A percentile compares a stretch with the other conserved stretches of the same genome.
Evolutionary conservation across 2,329 filamentous ascomycete species (phyloP).

Genomic region (Apiospora malaysiana): DNA sequence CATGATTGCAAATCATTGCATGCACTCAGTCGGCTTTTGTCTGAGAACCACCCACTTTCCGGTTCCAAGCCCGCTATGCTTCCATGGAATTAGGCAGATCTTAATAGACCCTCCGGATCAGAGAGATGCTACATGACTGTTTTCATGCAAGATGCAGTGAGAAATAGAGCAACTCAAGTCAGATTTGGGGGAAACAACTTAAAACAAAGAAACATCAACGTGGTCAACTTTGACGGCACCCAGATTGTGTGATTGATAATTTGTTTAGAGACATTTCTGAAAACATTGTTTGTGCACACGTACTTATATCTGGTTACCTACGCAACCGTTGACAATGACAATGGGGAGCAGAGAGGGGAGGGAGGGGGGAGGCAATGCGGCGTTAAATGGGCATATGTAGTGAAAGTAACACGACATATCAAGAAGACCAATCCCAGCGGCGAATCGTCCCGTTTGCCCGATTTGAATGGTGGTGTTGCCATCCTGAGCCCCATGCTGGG

Average conservation of each 20-base stretch:
- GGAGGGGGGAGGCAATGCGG: neutral
- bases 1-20: neutral
- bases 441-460: neutral
- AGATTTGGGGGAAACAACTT: neutral
- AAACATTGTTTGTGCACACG: neutral
- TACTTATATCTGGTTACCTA: neutral
- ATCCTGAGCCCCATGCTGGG: neutral
- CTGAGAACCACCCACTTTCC: neutral
- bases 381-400: neutral
- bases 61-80: neutral
- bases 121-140: neutral
- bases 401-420: neutral
- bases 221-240: neutral
- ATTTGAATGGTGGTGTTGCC: neutral
- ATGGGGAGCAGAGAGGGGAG: neutral
- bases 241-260: neutral
- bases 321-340: neutral
- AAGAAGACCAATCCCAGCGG: neutral
- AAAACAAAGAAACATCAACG: neutral
- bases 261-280: neutral
- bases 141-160: too few relatives aligned
- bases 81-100: neutral
- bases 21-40: neutral
- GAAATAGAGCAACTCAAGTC: neutral
- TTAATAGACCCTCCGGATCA: neutral